These are phyloP conservation scores for Claviceps fusiformis DNA, from an alignment of 2,329 filamentous ascomycete genomes.

Conservation along the genomic window DNA sequence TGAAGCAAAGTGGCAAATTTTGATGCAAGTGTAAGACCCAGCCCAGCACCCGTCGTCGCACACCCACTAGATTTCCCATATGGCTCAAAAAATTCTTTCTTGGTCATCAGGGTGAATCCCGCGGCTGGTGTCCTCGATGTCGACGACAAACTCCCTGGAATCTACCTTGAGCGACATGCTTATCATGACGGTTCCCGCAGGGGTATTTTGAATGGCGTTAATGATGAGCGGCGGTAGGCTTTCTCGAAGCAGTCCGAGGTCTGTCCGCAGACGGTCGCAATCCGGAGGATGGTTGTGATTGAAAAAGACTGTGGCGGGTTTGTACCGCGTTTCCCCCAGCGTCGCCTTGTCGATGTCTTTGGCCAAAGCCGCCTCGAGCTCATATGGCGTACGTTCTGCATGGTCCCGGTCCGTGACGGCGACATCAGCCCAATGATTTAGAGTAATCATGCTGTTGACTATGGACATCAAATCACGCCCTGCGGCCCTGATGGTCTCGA, in stretches of 20 bases:
- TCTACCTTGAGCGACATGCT: background rate
- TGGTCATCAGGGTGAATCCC: slow-evolving; percentile 8
- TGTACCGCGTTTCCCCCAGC: background rate
- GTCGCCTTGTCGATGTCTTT: background rate
- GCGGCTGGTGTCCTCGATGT: background rate
- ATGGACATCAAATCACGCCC: slow-evolving; percentile 22
- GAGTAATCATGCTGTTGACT: slow-evolving; percentile 30
- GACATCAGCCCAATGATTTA: slow-evolving; percentile 25
- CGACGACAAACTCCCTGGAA: background rate
- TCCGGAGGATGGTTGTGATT: slow-evolving; percentile 4
- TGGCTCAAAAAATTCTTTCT: slow-evolving; percentile 25
- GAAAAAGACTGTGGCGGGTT: background rate
- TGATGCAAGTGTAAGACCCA: slow-evolving; percentile 26
- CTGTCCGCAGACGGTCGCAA: slow-evolving; percentile 19
- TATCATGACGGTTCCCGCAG: background rate
- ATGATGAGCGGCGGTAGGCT: slow-evolving; percentile 26
- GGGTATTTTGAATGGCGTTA: slow-evolving; percentile 28
- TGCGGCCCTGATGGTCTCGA: slow-evolving; percentile 13
- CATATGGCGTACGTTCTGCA: slow-evolving; percentile 7
- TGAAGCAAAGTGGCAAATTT: slow-evolving; percentile 27
- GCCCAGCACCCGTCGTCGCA: slow-evolving; percentile 20
- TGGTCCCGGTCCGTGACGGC: slow-evolving; percentile 17
- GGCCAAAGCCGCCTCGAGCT: background rate
- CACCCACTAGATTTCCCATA: slow-evolving; percentile 27
- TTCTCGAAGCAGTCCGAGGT: slow-evolving; percentile 26